Percentiles rank a stretch among this genome's conserved stretches.
phyloP scores from a whole-genome alignment of 2,329 filamentous ascomycete species.

The Clonostachys chloroleuca region DNA sequence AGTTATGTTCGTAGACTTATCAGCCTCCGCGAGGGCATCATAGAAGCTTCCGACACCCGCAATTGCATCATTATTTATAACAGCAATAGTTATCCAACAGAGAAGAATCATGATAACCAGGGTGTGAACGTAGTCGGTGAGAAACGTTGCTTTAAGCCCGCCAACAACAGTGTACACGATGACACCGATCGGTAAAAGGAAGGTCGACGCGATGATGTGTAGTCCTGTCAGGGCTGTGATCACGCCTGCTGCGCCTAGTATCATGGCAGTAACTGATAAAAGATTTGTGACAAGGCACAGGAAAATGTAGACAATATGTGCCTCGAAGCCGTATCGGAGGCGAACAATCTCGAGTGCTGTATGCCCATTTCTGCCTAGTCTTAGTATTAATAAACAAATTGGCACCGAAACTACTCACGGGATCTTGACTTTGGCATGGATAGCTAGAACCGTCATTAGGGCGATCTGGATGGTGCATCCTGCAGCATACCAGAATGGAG shows the following conservation, averaged over 20 bases:
- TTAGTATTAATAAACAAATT: constrained; percentile 8
- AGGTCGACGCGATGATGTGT: constrained; percentile 73
- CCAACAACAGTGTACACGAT: constrained; percentile 73
- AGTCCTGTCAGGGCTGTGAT: constrained; percentile 36
- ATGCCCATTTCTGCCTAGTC: constrained; percentile 82
- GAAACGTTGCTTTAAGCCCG: constrained; percentile 82
- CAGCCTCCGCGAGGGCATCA: constrained; percentile 79
- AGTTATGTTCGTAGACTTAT: neutral
- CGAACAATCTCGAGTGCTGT: constrained; percentile 79
- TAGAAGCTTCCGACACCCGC: constrained; percentile 81
- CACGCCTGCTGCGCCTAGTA: constrained; percentile 71
- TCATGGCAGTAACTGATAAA: constrained; percentile 82
- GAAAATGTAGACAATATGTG: constrained; percentile 75
- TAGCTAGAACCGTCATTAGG: constrained; percentile 84
- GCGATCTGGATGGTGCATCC: constrained; percentile 85
- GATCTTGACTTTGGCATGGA: too few species aligned
- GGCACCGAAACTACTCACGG: too few species aligned
- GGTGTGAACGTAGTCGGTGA: constrained; percentile 84
- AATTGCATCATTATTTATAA: constrained; percentile 66
- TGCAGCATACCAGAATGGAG: constrained; percentile 49
- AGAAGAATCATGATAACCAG: constrained; percentile 83
- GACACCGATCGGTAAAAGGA: constrained; percentile 76
- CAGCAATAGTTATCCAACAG: constrained; percentile 64
- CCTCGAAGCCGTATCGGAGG: constrained; percentile 67
- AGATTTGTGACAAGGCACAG: constrained; percentile 85